These are phyloP conservation scores for Globisporangium cylindrosporum DNA, from an alignment of 352 stramenopile species.

Conservation along the genomic window DNA sequence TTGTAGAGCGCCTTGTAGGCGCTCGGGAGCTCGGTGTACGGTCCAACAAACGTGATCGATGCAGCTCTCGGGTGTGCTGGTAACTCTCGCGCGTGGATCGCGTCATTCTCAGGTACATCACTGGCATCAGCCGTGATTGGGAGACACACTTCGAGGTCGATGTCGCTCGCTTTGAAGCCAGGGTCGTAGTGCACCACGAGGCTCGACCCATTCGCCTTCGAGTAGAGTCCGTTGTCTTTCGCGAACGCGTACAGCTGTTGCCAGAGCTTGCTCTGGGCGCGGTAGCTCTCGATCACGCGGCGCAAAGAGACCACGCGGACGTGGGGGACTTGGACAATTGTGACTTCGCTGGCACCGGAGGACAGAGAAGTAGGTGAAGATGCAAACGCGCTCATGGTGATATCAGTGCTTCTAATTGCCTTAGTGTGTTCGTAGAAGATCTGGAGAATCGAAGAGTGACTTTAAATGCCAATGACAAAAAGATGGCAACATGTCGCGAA, in stretches of 20 bases:
- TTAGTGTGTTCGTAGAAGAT: neutral
- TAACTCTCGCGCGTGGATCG: conserved; percentile 24
- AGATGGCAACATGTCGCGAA: neutral
- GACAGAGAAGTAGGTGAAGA: neutral
- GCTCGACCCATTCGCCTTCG: conserved; percentile 21
- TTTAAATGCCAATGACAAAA: neutral
- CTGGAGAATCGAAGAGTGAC: neutral
- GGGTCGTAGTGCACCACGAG: conserved; percentile 42
- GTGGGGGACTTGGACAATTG: neutral
- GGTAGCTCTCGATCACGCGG: conserved; percentile 40
- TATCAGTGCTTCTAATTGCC: neutral
- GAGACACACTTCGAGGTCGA: conserved; percentile 53
- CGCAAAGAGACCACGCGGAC: conserved; percentile 38
- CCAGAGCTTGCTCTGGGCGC: conserved; percentile 43
- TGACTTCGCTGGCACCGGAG: neutral
- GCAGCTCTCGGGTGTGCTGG: conserved; percentile 25
- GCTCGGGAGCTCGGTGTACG: neutral
- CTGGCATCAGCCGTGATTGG: conserved; percentile 25
- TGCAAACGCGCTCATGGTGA: neutral
- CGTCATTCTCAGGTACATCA: conserved; percentile 13
- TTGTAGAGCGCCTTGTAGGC: conserved; percentile 8
- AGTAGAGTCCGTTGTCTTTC: conserved; percentile 13
- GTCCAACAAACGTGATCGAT: conserved; percentile 20
- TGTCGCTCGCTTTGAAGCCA: conserved; percentile 32
- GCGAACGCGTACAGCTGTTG: conserved; percentile 27